Percentiles rank a stretch among this genome's conserved stretches.
Evolutionary conservation across 176 grass and related monocot genomes (phyloP).

Genomic region (Pontederia crassipes): DNA sequence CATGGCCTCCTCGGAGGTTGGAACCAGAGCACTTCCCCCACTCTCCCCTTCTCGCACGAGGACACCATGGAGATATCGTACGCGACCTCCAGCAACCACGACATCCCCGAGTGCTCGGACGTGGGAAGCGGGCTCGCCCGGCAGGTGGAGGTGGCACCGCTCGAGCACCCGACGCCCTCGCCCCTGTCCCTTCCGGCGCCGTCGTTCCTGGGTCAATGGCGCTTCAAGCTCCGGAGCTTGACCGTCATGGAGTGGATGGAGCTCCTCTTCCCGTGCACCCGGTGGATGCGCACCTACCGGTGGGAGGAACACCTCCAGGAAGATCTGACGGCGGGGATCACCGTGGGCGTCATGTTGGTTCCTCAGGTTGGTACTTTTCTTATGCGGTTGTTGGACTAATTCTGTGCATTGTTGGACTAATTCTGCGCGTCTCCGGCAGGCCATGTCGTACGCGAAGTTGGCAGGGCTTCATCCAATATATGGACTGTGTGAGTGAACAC

Average conservation of each 20-base stretch:
- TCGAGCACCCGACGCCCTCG: conserved; percentile 37
- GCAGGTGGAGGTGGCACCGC: conserved; percentile 52
- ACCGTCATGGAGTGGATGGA: conserved; percentile 50
- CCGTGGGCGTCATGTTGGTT: conserved; percentile 93
- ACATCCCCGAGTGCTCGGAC: too few relatives aligned
- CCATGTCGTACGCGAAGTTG: conserved; percentile 93
- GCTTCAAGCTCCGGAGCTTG: conserved; percentile 39
- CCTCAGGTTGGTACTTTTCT: conserved; percentile 48
- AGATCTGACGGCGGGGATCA: conserved; percentile 67
- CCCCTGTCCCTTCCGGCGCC: background rate
- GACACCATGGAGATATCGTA: too few relatives aligned
- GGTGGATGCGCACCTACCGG: conserved; percentile 65
- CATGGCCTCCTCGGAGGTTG: too few relatives aligned
- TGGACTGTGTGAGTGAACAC: conserved; percentile 62
- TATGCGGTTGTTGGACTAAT: background rate
- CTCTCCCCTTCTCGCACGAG: too few relatives aligned
- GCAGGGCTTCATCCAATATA: conserved; percentile 94
- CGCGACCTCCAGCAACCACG: too few relatives aligned
- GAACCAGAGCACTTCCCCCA: too few relatives aligned
- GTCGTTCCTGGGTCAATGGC: conserved; percentile 14
- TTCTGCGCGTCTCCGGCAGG: conserved; percentile 24
- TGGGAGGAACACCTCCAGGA: conserved; percentile 58
- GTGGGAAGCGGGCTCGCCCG: conserved; percentile 9
- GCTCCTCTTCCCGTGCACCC: conserved; percentile 39
- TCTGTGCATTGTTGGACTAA: background rate